Base-by-base conservation (phyloP, 2,329 filamentous ascomycete genomes). In the Aspergillus sp. region DNA sequence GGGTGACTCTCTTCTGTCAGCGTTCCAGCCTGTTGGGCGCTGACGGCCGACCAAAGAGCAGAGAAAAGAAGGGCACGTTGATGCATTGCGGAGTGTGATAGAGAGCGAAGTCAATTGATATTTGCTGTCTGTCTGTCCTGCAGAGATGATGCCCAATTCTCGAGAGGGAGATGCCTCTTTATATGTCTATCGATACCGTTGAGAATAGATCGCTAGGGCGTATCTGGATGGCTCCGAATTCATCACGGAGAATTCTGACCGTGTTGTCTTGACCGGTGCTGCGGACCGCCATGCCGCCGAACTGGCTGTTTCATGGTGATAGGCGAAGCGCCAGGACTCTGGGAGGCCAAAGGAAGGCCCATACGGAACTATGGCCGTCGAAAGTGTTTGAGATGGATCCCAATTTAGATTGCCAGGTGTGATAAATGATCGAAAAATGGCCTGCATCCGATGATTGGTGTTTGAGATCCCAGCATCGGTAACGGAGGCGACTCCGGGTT, bases 1-100 rank as follows among this genome's bases (percentile, higher is more conserved):
- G 85, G 85, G 69, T 87, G 84, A 31, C 57, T 67, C 62, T 74
- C 71, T 9, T 63, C 39, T 10, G 52, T 65, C 55, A 64, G 60
- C 2, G 71, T 75, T 47, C 73, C 73, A 60, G 49, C 71, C 63
- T 74, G 73, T 65, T 75, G 73, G 54, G 70, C 71, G 53, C 57
- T 60, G 26, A 62, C 65, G 24, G 63, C 66, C 26, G 63, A 64
- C 57, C 67, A 52, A 53, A 74, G 58, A 55, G 69, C 65, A 55
- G 70, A 68, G 55, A 74, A 68, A 62, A 74, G 63, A 45, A 74
- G 60, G 18, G 64, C 66, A 46, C 66, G 68, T 65, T 70, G 69
- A 65, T 71, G 61, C 71, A 73, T 73, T 58, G 59, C 56, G 57
- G 32, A 56, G 36, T 55, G 29, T 49, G 29, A 20, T 59, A 54